Base-by-base conservation (phyloP, 768 basidiomycete genomes). In the Lyophyllum decastes region DNA sequence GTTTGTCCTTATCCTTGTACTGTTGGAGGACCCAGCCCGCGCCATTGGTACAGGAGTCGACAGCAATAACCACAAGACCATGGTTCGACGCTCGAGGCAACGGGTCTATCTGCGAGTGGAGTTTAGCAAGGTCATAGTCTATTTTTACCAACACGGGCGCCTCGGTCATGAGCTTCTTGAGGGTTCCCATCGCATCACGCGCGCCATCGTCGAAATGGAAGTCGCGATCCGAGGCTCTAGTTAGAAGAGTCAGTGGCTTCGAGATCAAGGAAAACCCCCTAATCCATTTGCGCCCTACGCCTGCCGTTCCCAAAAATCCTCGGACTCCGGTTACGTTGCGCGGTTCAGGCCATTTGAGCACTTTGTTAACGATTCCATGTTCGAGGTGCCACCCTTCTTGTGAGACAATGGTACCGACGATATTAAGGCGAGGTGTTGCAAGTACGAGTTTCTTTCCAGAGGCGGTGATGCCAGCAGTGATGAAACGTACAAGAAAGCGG, bases 21-120 rank as follows among this genome's bases (percentile, higher is more conserved):
- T 80, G 78, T 2, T 65, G 72, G 0, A 77, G 46, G 6, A 73
- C 65, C 60, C 70, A 78, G 0, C 76, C 75, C 0, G 77, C 66
- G 0, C 70, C 74, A 8, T 69, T 63, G 2, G 44, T 48, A 1
- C 64, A 71, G 0, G 72, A 70, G 54, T 80, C 74, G 0, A 77
- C 72, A 4, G 68, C 67, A 0, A 79, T 40, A 0, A 72, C 64
- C 0, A 78, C 63, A 0, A 68, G 58, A 2, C 61, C 54, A 12
- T n/a, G n/a, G n/a, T n/a, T n/a, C n/a, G n/a, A n/a, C n/a, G n/a
- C n/a, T n/a, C n/a, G n/a, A n/a, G n/a, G n/a, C n/a, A n/a, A n/a
- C n/a, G n/a, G n/a, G n/a, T n/a, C n/a, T n/a, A n/a, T n/a, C n/a
- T 70, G 26, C 5, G 50, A 46, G 17, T n/a, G 25, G 4, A 27